Base-by-base conservation (phyloP, 108 stramenopile species). In the Cyclotella cryptica region DNA sequence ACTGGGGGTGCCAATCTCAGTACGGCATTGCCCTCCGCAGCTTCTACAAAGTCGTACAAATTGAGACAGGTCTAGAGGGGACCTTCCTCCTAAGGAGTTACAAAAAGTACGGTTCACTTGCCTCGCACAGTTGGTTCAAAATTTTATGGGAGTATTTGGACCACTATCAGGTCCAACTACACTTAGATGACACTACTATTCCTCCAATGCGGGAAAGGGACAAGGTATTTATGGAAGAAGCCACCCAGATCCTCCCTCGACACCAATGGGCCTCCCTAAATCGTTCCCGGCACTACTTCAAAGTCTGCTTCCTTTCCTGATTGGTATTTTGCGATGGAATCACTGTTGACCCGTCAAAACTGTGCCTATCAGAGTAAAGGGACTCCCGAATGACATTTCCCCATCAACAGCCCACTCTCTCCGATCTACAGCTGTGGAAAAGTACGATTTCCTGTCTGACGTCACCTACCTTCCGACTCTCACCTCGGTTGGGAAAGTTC, bases 31-130 rank as follows among this genome's bases (percentile, higher is more conserved):
- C 40, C n/a, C 21, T 42, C 28, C 1, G 27, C 0, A 27, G 26
- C 11, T 40, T 29, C 14, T 59, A 72, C 21, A 59, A 72, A 18
- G 17, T 17, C 1, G 27, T 61, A 10, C 45, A 59, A 26, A 42
- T 72, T 24, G 71, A 72, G 1, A 45, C 52, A 29, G 59, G 59
- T 4, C 44, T 72, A 11, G 22, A 43, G 21, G 71, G 71, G 12
- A 72, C 45, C 26, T 29, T 47, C 0, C 9, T 72, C 6, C 26
- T 19, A 5, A 22, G 43, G 5, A 17, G 28, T 44, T 61, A 44
- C 44, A 10, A 7, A 0, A 27, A 19, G 19, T 72, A 6, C n/a
- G 45, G 17, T n/a, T 43, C 11, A 43, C 62, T 64, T 18, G 62
- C 62, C 11, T n/a, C 62, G 6, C n/a, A n/a, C n/a, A n/a, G n/a